Evolutionary conservation across 148 eudicot genomes (phyloP).

Genomic region (Rhododendron vialii): DNA sequence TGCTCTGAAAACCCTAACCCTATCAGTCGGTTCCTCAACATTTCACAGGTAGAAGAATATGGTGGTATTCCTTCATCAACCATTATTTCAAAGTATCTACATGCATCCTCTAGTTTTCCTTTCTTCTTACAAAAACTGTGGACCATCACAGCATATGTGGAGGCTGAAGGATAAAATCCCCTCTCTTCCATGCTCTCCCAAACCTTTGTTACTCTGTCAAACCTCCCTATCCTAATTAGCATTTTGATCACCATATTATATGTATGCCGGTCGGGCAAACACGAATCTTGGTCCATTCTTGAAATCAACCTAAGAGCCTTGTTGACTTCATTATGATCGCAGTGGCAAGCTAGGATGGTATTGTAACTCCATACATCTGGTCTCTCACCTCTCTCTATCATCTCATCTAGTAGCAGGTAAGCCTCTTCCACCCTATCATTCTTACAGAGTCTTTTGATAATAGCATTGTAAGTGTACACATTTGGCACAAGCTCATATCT

Average conservation of each 20-base stretch:
- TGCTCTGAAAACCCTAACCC: constrained; percentile 49
- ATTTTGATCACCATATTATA: constrained; percentile 77
- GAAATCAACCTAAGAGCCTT: constrained; percentile 48
- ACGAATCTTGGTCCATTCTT: constrained; percentile 48
- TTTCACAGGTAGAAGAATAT: constrained; percentile 50
- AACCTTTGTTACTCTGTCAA: constrained; percentile 49
- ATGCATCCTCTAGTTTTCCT: constrained; percentile 68
- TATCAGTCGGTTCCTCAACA: constrained; percentile 59
- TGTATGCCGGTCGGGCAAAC: constrained; percentile 65
- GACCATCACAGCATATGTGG: constrained; percentile 75
- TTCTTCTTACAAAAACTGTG: constrained; percentile 78
- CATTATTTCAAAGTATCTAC: constrained; percentile 71
- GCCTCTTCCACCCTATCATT: constrained; percentile 61
- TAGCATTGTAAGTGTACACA: constrained; percentile 66
- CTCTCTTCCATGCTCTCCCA: constrained; percentile 61
- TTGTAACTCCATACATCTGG: constrained; percentile 82
- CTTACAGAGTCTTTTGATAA: constrained; percentile 55
- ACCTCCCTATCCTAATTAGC: constrained; percentile 66
- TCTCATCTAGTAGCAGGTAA: constrained; percentile 62
- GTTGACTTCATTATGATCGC: constrained; percentile 65
- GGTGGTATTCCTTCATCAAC: constrained; percentile 92
- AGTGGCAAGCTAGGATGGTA: constrained; percentile 55
- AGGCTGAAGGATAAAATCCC: constrained; percentile 61
- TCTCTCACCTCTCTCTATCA: constrained; percentile 38
- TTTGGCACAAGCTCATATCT: constrained; percentile 65